Percentiles rank a stretch among this genome's conserved stretches.
phyloP scores from a whole-genome alignment of 1,284 basidiomycete species.

The Cryptococcus hybrid region DNA sequence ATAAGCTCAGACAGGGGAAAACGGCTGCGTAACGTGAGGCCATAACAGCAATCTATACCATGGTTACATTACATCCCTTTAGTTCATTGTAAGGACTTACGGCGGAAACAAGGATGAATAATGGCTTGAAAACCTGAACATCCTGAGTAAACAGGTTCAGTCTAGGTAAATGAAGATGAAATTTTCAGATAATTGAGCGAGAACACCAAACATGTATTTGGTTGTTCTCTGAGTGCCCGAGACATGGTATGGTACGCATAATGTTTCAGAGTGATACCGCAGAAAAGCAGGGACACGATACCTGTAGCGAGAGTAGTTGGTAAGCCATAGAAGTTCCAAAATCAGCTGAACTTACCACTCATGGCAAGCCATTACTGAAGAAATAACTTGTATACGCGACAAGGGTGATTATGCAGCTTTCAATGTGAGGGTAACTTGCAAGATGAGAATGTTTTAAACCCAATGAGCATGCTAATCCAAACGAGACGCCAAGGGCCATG shows the following conservation, averaged over 20 bases:
- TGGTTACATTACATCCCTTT: background rate
- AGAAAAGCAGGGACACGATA: slow-evolving; percentile 97
- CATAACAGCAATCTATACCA: slow-evolving; percentile 70
- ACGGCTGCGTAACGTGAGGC: slow-evolving; percentile 95
- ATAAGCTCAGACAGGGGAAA: slow-evolving; percentile 92
- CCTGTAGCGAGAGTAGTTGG: slow-evolving; percentile 47
- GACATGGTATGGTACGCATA: slow-evolving; percentile 99
- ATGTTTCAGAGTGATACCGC: slow-evolving; percentile 98
- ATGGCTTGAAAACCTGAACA: slow-evolving; percentile 86
- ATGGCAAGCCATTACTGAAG: slow-evolving; percentile 93
- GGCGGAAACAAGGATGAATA: slow-evolving; percentile 88
- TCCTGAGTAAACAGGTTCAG: slow-evolving; percentile 90
- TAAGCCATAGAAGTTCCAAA: too few species aligned
- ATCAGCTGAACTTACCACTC: slow-evolving; percentile 59
- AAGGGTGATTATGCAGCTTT: slow-evolving; percentile 90
- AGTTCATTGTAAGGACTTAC: slow-evolving; percentile 35
- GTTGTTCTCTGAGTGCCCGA: slow-evolving; percentile 85
- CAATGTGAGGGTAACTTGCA: slow-evolving; percentile 81
- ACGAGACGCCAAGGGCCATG: slow-evolving; percentile 87
- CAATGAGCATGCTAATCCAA: slow-evolving; percentile 85
- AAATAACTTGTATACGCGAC: slow-evolving; percentile 98
- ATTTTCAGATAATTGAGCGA: slow-evolving; percentile 94
- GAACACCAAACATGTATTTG: slow-evolving; percentile 91
- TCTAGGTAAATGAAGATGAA: slow-evolving; percentile 99
- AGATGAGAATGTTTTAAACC: slow-evolving; percentile 94